phyloP scores from a whole-genome alignment of 2,329 filamentous ascomycete genomes.

The Fonsecaea erecta region DNA sequence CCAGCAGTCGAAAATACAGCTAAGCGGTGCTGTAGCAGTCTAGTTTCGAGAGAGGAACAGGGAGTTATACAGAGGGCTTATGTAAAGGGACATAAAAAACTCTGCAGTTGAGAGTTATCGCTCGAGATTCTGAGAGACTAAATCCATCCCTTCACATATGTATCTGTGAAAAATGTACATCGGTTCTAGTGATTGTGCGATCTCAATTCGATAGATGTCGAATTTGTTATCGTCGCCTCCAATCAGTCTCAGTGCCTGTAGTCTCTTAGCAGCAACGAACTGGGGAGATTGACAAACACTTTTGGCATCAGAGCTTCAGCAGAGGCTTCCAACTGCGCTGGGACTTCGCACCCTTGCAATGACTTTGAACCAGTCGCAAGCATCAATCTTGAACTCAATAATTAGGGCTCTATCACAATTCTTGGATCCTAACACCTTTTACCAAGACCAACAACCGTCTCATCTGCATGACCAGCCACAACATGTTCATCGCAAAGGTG shows the following conservation, averaged over 20 bases:
- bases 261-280: neutral
- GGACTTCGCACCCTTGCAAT: too few relatives aligned
- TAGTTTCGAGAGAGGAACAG: neutral
- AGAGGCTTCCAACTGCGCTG: neutral
- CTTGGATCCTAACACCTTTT: neutral
- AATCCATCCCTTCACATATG: neutral
- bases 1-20: too few relatives aligned
- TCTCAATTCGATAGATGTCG: neutral
- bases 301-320: neutral
- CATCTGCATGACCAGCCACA: neutral
- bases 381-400: neutral
- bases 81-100: neutral
- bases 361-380: neutral
- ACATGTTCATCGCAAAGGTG: constrained; percentile 3
- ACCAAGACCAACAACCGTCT: neutral
- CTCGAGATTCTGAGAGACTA: neutral
- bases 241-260: neutral
- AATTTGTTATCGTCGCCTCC: neutral
- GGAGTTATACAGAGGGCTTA: neutral
- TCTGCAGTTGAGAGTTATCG: neutral
- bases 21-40: neutral
- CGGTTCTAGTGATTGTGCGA: neutral
- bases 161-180: neutral
- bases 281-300: neutral
- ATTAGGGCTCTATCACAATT: neutral